Evolutionary conservation across 2,329 filamentous ascomycete species (phyloP).

Genomic region (Tolypocladium guangdongense): DNA sequence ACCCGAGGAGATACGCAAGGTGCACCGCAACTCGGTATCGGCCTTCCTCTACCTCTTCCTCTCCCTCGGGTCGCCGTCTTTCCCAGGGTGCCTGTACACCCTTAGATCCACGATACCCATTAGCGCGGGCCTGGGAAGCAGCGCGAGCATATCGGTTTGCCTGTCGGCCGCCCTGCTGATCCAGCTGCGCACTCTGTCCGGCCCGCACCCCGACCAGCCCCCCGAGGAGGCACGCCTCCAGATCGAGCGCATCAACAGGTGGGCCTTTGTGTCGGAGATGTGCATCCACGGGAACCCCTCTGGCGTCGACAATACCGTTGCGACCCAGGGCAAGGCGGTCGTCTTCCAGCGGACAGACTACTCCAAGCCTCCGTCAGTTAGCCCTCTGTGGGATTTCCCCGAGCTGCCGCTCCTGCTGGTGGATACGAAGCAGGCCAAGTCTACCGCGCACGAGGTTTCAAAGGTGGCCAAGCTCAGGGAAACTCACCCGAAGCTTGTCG

Average conservation of each 20-base stretch:
- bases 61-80: conserved; percentile 69
- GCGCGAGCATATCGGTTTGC: conserved; percentile 89
- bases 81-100: conserved; percentile 77
- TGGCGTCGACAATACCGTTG: conserved; percentile 93
- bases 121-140: conserved; percentile 81
- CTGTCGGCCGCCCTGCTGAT: conserved; percentile 72
- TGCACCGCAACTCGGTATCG: conserved; percentile 70
- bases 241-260: conserved; percentile 90
- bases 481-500: conserved; percentile 65
- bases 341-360: conserved; percentile 78
- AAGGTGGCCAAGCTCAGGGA: conserved; percentile 70
- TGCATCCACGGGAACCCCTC: conserved; percentile 96
- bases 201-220: conserved; percentile 86
- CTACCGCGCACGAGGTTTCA: conserved; percentile 72
- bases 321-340: conserved; percentile 87
- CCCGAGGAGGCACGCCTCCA: conserved; percentile 78
- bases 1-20: conserved; percentile 64
- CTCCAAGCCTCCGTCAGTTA: conserved; percentile 63
- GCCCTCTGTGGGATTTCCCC: conserved; percentile 75
- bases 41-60: conserved; percentile 91
- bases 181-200: conserved; percentile 78
- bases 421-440: conserved; percentile 80
- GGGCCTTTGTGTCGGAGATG: conserved; percentile 96
- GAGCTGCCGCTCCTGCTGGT: conserved; percentile 84
- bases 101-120: conserved; percentile 90